Conservation (phyloP, 2,329 filamentous ascomycete genomes). For the Nemania bipapillata region DNA sequence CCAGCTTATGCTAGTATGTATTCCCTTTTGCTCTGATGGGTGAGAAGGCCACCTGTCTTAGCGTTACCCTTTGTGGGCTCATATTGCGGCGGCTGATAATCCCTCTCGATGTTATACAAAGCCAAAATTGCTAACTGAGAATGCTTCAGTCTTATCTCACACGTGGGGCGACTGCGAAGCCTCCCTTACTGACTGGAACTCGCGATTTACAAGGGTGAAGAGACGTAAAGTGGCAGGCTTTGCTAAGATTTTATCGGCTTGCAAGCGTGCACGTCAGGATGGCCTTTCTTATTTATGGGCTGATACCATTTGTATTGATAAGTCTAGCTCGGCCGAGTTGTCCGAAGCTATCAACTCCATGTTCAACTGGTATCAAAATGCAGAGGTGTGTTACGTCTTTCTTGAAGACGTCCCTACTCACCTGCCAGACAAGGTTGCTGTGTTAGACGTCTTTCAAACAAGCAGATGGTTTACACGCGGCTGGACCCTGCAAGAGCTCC, state of each 20-base stretch:
- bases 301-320: slow-evolving; percentile 30
- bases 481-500: slow-evolving; percentile 24
- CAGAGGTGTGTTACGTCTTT: slow-evolving; percentile 24
- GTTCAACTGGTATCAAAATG: slow-evolving; percentile 22
- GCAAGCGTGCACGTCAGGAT: slow-evolving; percentile 25
- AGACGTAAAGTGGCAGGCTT: slow-evolving; percentile 15
- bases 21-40: too few relatives aligned
- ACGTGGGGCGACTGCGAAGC: slow-evolving; percentile 23
- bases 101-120: neutral
- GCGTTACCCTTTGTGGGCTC: too few relatives aligned
- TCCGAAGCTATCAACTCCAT: slow-evolving; percentile 26
- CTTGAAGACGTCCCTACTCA: slow-evolving; percentile 18
- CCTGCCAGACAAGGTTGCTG: neutral
- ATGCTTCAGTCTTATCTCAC: slow-evolving; percentile 20
- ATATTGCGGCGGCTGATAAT: too few relatives aligned
- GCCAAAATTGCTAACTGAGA: neutral
- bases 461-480: slow-evolving; percentile 25
- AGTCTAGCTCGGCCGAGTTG: slow-evolving; percentile 26
- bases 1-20: slow-evolving; percentile 27
- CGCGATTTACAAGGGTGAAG: slow-evolving; percentile 11
- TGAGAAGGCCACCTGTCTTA: neutral
- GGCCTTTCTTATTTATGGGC: slow-evolving; percentile 20
- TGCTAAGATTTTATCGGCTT: slow-evolving; percentile 21
- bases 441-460: slow-evolving; percentile 5
- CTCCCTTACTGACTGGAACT: slow-evolving; percentile 7